Percentiles rank a stretch among this genome's conserved stretches.
phyloP scores from a whole-genome alignment of 306 rosid species.

The Quercus cerris region DNA sequence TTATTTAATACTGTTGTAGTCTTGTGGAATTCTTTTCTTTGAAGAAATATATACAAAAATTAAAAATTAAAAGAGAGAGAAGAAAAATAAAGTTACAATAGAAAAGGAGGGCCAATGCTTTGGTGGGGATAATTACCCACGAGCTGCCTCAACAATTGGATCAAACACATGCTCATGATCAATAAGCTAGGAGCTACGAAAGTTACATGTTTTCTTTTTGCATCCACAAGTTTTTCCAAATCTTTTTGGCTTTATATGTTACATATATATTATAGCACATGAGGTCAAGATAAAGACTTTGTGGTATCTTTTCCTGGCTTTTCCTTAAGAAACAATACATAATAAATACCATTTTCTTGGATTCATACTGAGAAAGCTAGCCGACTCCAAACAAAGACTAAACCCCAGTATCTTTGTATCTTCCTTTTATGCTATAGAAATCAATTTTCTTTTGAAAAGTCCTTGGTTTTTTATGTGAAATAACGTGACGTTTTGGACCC shows the following conservation, averaged over 20 bases:
- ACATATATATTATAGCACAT: slow-evolving; percentile 3
- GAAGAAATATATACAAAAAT: not conserved
- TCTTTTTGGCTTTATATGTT: slow-evolving; percentile 6
- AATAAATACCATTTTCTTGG: slow-evolving; percentile 9
- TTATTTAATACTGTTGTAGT: not conserved
- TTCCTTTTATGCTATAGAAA: not conserved
- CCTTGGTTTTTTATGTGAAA: slow-evolving; percentile 4
- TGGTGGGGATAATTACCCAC: slow-evolving; percentile 1
- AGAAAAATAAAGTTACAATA: not conserved
- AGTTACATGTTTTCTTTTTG: not conserved
- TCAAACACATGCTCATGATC: slow-evolving; percentile 3
- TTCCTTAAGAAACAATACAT: not conserved
- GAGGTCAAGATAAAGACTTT: slow-evolving; percentile 19
- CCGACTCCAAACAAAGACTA: not conserved
- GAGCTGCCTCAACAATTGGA: slow-evolving; percentile 5
- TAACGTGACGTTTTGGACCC: slow-evolving; percentile 19
- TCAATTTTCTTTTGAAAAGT: slow-evolving; percentile 14
- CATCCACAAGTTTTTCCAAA: not conserved
- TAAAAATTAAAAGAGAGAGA: not conserved
- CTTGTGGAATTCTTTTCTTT: not conserved
- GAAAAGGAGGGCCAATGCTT: not conserved
- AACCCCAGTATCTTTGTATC: slow-evolving; percentile 10
- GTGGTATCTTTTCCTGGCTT: not conserved
- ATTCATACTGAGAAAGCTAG: slow-evolving; percentile 9
- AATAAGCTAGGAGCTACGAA: not conserved